Conservation (phyloP, 2,329 filamentous ascomycete genomes). For the Pezicula rhizophila region DNA sequence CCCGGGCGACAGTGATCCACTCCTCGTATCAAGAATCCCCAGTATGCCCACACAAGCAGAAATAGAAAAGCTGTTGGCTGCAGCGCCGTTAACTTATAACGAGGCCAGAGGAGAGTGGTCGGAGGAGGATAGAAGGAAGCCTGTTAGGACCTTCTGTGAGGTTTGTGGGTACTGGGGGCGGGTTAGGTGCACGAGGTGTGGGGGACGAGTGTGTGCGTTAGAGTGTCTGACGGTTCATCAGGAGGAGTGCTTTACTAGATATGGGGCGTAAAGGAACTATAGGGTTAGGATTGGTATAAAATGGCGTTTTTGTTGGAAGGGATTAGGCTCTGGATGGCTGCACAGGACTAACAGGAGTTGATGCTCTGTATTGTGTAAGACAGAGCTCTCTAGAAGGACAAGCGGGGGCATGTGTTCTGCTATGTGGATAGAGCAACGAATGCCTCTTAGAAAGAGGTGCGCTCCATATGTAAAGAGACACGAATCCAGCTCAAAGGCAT, state of each 20-base stretch:
- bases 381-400: no score
- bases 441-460: no score
- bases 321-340: background rate
- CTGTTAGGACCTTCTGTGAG: constrained; percentile 64
- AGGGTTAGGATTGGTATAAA: background rate
- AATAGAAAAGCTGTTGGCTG: constrained; percentile 56
- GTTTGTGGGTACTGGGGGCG: constrained; percentile 79
- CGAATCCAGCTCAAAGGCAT: no score
- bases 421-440: no score
- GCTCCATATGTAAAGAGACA: no score
- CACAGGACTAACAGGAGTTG: background rate
- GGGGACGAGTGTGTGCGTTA: constrained; percentile 69
- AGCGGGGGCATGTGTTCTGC: no score
- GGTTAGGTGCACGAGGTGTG: constrained; percentile 71
- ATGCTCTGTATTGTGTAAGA: background rate
- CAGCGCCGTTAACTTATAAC: constrained; percentile 61
- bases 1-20: constrained; percentile 47
- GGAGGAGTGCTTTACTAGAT: constrained; percentile 64
- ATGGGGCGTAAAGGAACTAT: constrained; percentile 34
- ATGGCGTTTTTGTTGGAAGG: background rate
- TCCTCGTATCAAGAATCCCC: constrained; percentile 55
- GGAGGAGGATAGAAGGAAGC: constrained; percentile 40
- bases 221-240: constrained; percentile 68
- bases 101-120: constrained; percentile 49
- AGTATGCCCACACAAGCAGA: constrained; percentile 52